Percentiles rank a stretch among this genome's conserved stretches.
Conservation (phyloP, 805 yeast species). For the Sporopachydermia quercuum region DNA sequence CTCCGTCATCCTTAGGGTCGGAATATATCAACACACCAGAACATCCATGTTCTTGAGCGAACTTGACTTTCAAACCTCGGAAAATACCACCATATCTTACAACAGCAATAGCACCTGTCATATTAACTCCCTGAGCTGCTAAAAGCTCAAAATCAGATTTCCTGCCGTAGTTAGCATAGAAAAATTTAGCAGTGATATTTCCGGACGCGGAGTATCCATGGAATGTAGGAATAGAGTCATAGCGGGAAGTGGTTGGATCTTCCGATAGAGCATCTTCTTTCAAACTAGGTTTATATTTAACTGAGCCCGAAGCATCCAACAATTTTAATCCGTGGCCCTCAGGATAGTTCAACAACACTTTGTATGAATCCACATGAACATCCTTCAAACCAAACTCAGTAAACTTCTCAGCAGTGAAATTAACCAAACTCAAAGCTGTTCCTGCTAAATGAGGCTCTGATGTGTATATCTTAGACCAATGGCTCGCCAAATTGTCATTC, state of each 20-base stretch:
- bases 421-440: slow-evolving; percentile 29
- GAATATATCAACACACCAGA: slow-evolving; percentile 51
- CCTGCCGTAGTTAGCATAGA: slow-evolving; percentile 60
- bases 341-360: slow-evolving; percentile 53
- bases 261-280: slow-evolving; percentile 37
- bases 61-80: slow-evolving; percentile 63
- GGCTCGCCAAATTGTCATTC: background rate
- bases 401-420: slow-evolving; percentile 46
- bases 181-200: slow-evolving; percentile 48
- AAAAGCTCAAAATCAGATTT: slow-evolving; percentile 40
- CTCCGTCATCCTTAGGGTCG: slow-evolving; percentile 44
- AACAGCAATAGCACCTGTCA: slow-evolving; percentile 46
- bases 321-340: slow-evolving; percentile 35
- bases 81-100: slow-evolving; percentile 52
- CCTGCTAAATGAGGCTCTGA: slow-evolving; percentile 46
- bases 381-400: slow-evolving; percentile 41
- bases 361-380: slow-evolving; percentile 38
- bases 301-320: slow-evolving; percentile 17
- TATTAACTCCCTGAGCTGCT: slow-evolving; percentile 28
- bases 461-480: slow-evolving; percentile 42
- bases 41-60: slow-evolving; percentile 62
- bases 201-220: slow-evolving; percentile 69
- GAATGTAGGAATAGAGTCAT: slow-evolving; percentile 50
- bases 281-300: slow-evolving; percentile 36
- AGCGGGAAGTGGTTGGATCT: slow-evolving; percentile 29